These are phyloP conservation scores for Podospora appendiculata DNA, from an alignment of 495 filamentous ascomycete species.

Conservation along the genomic window DNA sequence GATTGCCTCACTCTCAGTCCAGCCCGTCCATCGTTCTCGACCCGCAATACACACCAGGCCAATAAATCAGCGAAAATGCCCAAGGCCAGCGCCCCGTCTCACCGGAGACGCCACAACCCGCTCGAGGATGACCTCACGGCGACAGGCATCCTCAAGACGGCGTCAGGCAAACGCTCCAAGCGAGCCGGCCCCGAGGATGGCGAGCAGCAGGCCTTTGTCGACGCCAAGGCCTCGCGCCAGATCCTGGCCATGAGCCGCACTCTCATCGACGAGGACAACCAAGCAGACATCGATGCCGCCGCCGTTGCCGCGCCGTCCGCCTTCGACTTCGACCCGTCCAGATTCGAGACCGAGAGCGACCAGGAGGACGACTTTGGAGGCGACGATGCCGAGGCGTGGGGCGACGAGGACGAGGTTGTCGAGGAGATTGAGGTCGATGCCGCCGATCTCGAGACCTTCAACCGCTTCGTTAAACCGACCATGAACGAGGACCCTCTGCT, in stretches of 20 bases:
- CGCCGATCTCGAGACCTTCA: constrained; percentile 82
- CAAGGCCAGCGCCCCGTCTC: constrained; percentile 37
- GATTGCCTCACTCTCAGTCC: no score
- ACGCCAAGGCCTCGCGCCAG: constrained; percentile 77
- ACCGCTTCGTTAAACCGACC: constrained; percentile 69
- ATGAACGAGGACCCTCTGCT: constrained; percentile 44
- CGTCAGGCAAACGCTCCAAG: constrained; percentile 44
- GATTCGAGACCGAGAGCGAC: constrained; percentile 22
- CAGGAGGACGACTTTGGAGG: constrained; percentile 26
- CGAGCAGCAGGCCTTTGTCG: constrained; percentile 65
- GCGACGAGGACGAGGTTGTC: constrained; percentile 63
- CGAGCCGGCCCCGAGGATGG: constrained; percentile 50
- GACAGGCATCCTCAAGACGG: constrained; percentile 51
- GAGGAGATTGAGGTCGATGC: constrained; percentile 83
- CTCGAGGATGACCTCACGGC: constrained; percentile 64
- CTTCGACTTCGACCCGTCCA: constrained; percentile 37
- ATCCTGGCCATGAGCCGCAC: constrained; percentile 83
- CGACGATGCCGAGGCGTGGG: constrained; percentile 52
- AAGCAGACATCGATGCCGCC: constrained; percentile 11
- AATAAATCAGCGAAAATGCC: constrained; percentile 31
- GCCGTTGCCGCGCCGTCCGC: constrained; percentile 17
- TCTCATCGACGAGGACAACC: constrained; percentile 63
- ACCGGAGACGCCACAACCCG: constrained; percentile 53
- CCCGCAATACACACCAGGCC: neutral
- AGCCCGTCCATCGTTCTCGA: neutral